A percentile compares a stretch with the other conserved stretches of the same genome.
Evolutionary conservation across 192 early-diverging fungal genomes (phyloP).

Genomic region (Funneliformis mosseae): DNA sequence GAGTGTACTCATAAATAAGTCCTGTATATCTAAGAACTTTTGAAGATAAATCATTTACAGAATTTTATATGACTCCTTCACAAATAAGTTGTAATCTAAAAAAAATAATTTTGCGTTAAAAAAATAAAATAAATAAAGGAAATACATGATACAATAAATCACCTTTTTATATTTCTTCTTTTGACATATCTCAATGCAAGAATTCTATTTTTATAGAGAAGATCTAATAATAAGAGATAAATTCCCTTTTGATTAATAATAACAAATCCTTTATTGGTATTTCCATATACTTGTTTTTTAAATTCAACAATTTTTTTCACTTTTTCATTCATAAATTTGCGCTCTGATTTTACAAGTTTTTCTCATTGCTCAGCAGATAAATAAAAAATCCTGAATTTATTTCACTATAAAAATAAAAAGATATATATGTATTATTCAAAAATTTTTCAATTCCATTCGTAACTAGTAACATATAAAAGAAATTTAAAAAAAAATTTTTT

Average conservation of each 20-base stretch:
- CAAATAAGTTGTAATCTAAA: constrained; percentile 82
- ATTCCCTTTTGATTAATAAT: constrained; percentile 99
- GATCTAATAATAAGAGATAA: constrained; percentile 94
- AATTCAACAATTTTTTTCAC: constrained; percentile 94
- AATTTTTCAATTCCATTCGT: background rate
- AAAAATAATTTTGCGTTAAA: background rate
- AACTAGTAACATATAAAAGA: too few relatives aligned
- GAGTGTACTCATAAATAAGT: constrained; percentile 91
- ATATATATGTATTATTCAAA: constrained; percentile 36
- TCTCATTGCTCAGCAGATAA: constrained; percentile 97
- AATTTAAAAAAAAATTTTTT: too few relatives aligned
- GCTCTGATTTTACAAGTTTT: constrained; percentile 97
- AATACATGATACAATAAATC: background rate
- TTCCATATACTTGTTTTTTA: constrained; percentile 91
- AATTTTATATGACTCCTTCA: constrained; percentile 96
- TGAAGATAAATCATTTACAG: constrained; percentile 91
- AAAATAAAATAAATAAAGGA: background rate
- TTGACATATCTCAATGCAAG: constrained; percentile 94
- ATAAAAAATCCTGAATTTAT: constrained; percentile 99
- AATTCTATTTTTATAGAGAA: constrained; percentile 94
- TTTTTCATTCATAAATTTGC: constrained; percentile 92
- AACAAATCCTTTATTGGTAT: constrained; percentile 87
- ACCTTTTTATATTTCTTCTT: constrained; percentile 97
- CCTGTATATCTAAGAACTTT: constrained; percentile 89
- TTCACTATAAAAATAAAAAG: constrained; percentile 53